Base-by-base conservation (phyloP, 2,329 filamentous ascomycete genomes). In the Aureobasidium sp. region DNA sequence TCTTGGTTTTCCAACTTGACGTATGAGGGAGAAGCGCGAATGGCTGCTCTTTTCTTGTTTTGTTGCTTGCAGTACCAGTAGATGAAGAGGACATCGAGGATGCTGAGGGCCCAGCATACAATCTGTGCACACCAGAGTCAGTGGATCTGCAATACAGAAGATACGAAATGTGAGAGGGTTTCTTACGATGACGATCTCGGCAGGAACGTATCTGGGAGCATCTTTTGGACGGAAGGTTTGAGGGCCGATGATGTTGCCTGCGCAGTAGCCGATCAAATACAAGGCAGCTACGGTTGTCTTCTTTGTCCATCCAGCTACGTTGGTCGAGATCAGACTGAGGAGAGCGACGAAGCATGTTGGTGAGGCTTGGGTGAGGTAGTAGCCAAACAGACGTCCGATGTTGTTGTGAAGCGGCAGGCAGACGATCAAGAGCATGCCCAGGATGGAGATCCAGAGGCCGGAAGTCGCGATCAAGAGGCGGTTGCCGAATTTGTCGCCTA, bases 391-490 rank as follows among this genome's bases (percentile, higher is more conserved):
- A 0, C 83, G 78, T 11, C 85, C 86, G 2, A 75, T 77, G 63
- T 81, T 82, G 66, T 83, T 83, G n/a, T 74, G 70, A 4, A 83
- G 69, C 0, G 84, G 84, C 3, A 89, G 74, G 2, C 82, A 83
- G 10, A 86, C 81, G 62, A 89, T 85, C n/a, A 88, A 77, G 1
- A 85, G 73, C 75, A 86, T 81, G 45, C 85, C 85, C 1, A 87
- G 62, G n/a, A 85, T 81, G 0, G 81, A 73, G 4, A 80, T 64
- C 10, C 81, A 65, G 6, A 86, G 73, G 0, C 83, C 83, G 2
- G 72, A 74, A 14, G 78, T 77, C 64, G 79, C 79, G 49, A 84
- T 76, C 1, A 88, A 74, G 62, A 87, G 76, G 9, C 85, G 80
- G 64, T 86, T 81, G 21, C 78, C 76, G 49, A 78, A 79, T 27